Conservation (phyloP, 257 asterid genomes). For the Eucommia ulmoides region DNA sequence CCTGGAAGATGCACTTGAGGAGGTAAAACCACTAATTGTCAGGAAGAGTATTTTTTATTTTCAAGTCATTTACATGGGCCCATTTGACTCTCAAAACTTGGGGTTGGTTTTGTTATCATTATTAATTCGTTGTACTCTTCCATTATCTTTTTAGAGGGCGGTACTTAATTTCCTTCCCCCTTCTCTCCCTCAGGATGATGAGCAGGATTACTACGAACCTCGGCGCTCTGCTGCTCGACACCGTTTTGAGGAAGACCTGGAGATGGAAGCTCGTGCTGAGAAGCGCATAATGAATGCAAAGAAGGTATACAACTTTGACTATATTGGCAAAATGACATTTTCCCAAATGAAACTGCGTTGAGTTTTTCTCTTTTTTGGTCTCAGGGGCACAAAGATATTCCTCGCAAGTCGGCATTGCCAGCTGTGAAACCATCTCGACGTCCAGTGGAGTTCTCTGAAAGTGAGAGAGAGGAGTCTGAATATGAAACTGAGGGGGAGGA, state of each 20-base stretch:
- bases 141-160: not conserved
- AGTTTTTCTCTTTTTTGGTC: constrained; percentile 7
- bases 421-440: constrained; percentile 55
- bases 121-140: not conserved
- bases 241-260: constrained; percentile 79
- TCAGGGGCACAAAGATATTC: constrained; percentile 57
- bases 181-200: constrained; percentile 59
- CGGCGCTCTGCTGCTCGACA: constrained; percentile 63
- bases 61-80: no score
- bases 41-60: not conserved
- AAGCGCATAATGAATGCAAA: constrained; percentile 87
- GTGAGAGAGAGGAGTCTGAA: constrained; percentile 91
- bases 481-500: constrained; percentile 94
- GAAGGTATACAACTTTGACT: constrained; percentile 42
- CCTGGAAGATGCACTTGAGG: constrained; percentile 87
- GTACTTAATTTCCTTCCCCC: constrained; percentile 4
- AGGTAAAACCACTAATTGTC: constrained; percentile 37
- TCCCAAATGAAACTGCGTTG: not conserved
- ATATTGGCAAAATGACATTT: constrained; percentile 3
- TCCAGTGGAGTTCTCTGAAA: constrained; percentile 64
- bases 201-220: constrained; percentile 65
- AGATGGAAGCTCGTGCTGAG: constrained; percentile 89
- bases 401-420: constrained; percentile 42
- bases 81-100: not conserved
- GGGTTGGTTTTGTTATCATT: not conserved